phyloP scores from a whole-genome alignment of 306 rosid species.

The Rosa multiflora region DNA sequence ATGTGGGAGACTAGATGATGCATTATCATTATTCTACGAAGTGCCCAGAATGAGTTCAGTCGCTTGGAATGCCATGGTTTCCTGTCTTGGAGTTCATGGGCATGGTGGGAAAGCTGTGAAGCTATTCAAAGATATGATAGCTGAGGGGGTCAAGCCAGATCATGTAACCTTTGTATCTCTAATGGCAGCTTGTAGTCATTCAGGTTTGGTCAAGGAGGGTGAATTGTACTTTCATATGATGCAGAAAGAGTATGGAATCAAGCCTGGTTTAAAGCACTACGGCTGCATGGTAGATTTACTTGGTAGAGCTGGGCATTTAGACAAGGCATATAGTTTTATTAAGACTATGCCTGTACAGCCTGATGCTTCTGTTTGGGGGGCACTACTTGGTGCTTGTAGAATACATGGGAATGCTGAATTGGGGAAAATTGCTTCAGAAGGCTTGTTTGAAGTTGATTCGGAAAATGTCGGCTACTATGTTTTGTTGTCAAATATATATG shows the following conservation, averaged over 20 bases:
- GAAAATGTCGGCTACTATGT: constrained; percentile 51
- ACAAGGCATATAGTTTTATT: constrained; percentile 39
- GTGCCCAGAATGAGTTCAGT: constrained; percentile 33
- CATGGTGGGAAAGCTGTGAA: constrained; percentile 38
- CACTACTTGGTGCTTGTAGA: constrained; percentile 61
- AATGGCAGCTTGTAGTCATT: constrained; percentile 53
- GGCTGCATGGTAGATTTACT: constrained; percentile 58
- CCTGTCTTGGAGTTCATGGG: constrained; percentile 52
- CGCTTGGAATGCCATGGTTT: constrained; percentile 50
- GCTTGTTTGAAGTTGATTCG: constrained; percentile 44
- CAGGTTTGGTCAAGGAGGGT: constrained; percentile 48
- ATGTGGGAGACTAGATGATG: constrained; percentile 51
- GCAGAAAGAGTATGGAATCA: constrained; percentile 44
- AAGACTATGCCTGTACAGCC: constrained; percentile 44
- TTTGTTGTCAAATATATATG: constrained; percentile 46
- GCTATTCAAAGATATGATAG: constrained; percentile 43
- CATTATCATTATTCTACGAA: constrained; percentile 39
- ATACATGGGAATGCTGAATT: constrained; percentile 47
- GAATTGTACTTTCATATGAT: constrained; percentile 38
- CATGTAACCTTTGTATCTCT: constrained; percentile 43
- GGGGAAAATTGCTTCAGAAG: constrained; percentile 43
- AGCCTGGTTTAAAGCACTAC: constrained; percentile 41
- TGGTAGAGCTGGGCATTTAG: constrained; percentile 50
- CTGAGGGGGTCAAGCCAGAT: constrained; percentile 38
- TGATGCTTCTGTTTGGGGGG: constrained; percentile 56